Base-by-base conservation (phyloP, 768 basidiomycete genomes). In the Podaxis pistillaris region DNA sequence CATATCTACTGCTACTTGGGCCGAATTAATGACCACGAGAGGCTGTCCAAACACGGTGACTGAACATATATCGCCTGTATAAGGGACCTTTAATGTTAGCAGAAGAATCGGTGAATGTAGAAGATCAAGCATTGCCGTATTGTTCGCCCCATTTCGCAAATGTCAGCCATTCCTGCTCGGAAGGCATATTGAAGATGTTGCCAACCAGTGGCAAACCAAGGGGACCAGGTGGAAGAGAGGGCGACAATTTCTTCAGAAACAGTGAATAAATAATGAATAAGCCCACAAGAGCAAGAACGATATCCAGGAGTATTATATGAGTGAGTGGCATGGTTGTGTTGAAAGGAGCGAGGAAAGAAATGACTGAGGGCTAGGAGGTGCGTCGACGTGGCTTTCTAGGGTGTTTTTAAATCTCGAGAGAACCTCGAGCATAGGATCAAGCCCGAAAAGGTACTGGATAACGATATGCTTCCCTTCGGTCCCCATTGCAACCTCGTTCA, bases 11-110 rank as follows among this genome's bases (percentile, higher is more conserved):
- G 85, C 84, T 19, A 76, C 67, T 67, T 79, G 76, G 22, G 76
- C 76, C 11, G 80, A 83, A 68, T 86, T 87, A 30, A 89, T 65
- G 50, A 89, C 72, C 41, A 88, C 70, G 38, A 89, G 71, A 46
- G 85, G 77, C 64, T 87, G 86, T 2, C 86, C 86, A 4, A 89
- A 74, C 13, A 88, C 75, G 28, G 83, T 86, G 1, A 81, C 79
- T 47, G 86, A 87, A 64, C 80, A 80, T 24, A 89, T 86, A 60
- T 84, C 83, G 40, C 87, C 87, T 88, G 63, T 12, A 46, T 54
- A 33, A 33, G 36, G 36, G 19, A 19, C 7, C 19, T 6, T 28
- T 40, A 30, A 50, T 33, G 46, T 46, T 30, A 64, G 41, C 22
- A 19, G 57, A 59, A 17, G 38, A 58, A 28, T 38, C 28, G 7